Percentiles rank a stretch among this genome's conserved stretches.
Conservation (phyloP, 495 filamentous ascomycete genomes). For the Talaromyces proteolyticus region DNA sequence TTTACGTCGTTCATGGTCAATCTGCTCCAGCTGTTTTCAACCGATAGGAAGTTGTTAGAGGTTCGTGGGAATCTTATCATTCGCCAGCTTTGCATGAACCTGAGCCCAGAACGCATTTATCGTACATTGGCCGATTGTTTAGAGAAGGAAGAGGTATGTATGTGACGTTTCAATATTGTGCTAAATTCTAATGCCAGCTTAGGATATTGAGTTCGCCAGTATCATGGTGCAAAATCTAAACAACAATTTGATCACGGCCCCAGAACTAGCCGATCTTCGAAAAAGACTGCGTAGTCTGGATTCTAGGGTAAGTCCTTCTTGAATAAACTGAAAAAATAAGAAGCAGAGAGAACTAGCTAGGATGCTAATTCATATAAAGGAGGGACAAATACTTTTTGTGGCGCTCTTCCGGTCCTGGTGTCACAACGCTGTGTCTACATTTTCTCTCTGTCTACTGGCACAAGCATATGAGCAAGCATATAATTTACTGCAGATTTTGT, state of each 20-base stretch:
- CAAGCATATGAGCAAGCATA: constrained; percentile 99
- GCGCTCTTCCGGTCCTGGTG: constrained; percentile 95
- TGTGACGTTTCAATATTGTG: not conserved
- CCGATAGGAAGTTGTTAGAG: constrained; percentile 84
- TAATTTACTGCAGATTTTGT: constrained; percentile 95
- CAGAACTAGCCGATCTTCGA: constrained; percentile 83
- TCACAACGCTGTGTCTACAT: constrained; percentile 96
- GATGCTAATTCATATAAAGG: constrained; percentile 41
- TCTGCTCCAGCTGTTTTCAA: constrained; percentile 89
- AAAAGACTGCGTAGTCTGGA: constrained; percentile 89
- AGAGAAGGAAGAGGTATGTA: constrained; percentile 79
- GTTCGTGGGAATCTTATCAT: constrained; percentile 95
- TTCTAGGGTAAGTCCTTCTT: constrained; percentile 54
- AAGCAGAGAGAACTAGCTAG: not conserved
- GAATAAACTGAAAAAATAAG: no score
- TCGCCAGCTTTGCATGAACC: constrained; percentile 83
- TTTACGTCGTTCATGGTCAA: constrained; percentile 98
- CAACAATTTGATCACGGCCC: constrained; percentile 97
- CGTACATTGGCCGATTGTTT: constrained; percentile 93
- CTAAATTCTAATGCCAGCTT: not conserved
- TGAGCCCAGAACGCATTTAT: constrained; percentile 94
- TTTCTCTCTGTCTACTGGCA: constrained; percentile 90
- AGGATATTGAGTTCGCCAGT: constrained; percentile 94
- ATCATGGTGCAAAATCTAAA: constrained; percentile 99
- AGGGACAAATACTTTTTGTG: constrained; percentile 93